These are phyloP conservation scores for Musa itinerans DNA, from an alignment of 176 grass and related monocot species.

Conservation along the genomic window DNA sequence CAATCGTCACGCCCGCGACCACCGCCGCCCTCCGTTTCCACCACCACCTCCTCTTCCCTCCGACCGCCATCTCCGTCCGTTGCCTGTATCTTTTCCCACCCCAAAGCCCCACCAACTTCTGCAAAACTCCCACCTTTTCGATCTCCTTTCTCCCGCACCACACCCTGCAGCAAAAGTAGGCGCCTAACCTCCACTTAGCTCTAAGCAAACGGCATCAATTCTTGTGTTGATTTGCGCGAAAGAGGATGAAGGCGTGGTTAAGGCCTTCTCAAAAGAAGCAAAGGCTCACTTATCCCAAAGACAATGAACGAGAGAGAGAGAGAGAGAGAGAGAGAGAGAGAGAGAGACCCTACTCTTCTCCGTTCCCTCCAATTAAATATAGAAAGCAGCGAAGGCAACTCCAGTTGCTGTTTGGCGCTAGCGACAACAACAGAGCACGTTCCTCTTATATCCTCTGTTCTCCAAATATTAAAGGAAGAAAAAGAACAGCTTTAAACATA, in stretches of 20 bases:
- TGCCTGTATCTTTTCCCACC: conserved; percentile 8
- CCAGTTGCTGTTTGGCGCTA: neutral
- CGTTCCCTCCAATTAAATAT: neutral
- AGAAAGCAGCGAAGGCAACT: neutral
- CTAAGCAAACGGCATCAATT: neutral
- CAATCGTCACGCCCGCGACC: conserved; percentile 26
- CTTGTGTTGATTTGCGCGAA: conserved; percentile 9
- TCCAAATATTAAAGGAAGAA: neutral
- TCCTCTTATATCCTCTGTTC: neutral
- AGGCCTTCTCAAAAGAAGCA: conserved; percentile 70
- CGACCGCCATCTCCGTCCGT: conserved; percentile 1
- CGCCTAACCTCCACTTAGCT: neutral
- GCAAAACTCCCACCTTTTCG: conserved; percentile 4
- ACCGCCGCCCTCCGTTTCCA: conserved; percentile 19
- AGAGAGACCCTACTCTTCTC: neutral
- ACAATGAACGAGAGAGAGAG: neutral
- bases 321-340: neutral
- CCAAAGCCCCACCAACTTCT: neutral
- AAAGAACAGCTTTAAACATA: neutral
- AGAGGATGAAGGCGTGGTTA: conserved; percentile 33
- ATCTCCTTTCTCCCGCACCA: neutral
- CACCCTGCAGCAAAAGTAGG: neutral
- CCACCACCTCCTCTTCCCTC: conserved; percentile 30
- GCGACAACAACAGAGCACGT: conserved; percentile 7
- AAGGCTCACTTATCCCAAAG: conserved; percentile 42